Percentiles rank a stretch among this genome's conserved stretches.
These are phyloP conservation scores for Thelonectria blattea DNA, from an alignment of 2,329 filamentous ascomycete species.

Conservation along the genomic window DNA sequence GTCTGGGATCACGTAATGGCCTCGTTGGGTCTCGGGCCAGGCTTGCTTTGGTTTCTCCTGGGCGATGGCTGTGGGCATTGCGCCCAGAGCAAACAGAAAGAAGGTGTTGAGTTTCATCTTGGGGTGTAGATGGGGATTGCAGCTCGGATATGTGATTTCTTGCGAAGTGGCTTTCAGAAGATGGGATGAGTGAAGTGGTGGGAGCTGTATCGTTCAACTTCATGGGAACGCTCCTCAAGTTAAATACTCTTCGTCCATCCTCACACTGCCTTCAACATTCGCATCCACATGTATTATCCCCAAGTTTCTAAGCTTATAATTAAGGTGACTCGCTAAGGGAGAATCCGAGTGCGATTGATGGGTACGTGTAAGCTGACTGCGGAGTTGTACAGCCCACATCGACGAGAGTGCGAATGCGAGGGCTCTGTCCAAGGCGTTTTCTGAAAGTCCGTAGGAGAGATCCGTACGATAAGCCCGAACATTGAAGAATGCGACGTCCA, in stretches of 20 bases:
- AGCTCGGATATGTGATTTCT: background rate
- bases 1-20: background rate
- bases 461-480: background rate
- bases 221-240: background rate
- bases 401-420: background rate
- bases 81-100: background rate
- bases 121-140: background rate
- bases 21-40: conserved; percentile 8
- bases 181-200: no score
- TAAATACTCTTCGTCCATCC: background rate
- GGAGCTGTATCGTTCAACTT: background rate
- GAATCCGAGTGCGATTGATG: background rate
- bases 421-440: background rate
- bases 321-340: background rate
- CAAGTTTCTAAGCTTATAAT: background rate
- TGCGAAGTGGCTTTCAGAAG: background rate
- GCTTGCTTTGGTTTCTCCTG: background rate
- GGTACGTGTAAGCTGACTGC: background rate
- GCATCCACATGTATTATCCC: background rate
- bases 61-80: background rate
- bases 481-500: background rate
- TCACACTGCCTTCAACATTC: background rate
- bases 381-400: background rate
- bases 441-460: background rate
- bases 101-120: background rate